A percentile compares a stretch with the other conserved stretches of the same genome.
phyloP scores from a whole-genome alignment of 352 stramenopile genomes.

The Phytophthora cryptogea region DNA sequence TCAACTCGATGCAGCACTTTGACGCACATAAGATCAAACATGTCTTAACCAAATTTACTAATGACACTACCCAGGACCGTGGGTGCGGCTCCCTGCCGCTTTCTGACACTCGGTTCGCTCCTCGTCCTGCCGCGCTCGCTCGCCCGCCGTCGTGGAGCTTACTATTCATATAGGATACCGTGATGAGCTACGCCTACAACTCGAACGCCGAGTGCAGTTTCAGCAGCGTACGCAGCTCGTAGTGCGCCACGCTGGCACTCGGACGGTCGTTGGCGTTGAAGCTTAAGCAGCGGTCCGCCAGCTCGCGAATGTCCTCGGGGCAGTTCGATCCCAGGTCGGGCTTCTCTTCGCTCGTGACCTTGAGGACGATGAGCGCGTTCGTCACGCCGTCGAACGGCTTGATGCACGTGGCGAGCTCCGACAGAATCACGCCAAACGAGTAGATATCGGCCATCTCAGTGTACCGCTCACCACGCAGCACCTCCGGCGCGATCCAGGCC shows the following conservation, averaged over 20 bases:
- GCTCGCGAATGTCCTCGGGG: conserved; percentile 68
- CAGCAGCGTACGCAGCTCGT: conserved; percentile 74
- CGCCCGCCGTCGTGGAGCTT: conserved; percentile 24
- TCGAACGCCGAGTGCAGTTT: conserved; percentile 67
- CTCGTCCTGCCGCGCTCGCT: background rate
- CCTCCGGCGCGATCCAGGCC: conserved; percentile 84
- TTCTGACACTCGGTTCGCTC: conserved; percentile 10
- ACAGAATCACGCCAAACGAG: conserved; percentile 83
- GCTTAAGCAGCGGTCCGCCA: conserved; percentile 64
- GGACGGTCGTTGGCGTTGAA: conserved; percentile 66
- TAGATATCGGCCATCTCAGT: conserved; percentile 89
- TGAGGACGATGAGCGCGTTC: conserved; percentile 74
- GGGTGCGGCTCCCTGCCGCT: conserved; percentile 13
- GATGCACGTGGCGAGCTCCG: conserved; percentile 67
- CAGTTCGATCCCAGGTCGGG: conserved; percentile 60
- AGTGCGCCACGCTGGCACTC: conserved; percentile 75
- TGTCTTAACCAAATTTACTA: conserved; percentile 33
- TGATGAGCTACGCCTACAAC: conserved; percentile 35
- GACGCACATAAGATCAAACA: conserved; percentile 18
- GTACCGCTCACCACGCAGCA: conserved; percentile 81
- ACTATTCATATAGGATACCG: conserved; percentile 37
- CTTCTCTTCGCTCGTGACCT: conserved; percentile 75
- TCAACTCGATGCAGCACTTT: background rate
- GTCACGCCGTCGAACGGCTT: conserved; percentile 73
- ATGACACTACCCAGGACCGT: conserved; percentile 27